A percentile compares a stretch with the other conserved stretches of the same genome.
Evolutionary conservation across 345 rosid genomes (phyloP).

Genomic region (Pugionium cornutum): DNA sequence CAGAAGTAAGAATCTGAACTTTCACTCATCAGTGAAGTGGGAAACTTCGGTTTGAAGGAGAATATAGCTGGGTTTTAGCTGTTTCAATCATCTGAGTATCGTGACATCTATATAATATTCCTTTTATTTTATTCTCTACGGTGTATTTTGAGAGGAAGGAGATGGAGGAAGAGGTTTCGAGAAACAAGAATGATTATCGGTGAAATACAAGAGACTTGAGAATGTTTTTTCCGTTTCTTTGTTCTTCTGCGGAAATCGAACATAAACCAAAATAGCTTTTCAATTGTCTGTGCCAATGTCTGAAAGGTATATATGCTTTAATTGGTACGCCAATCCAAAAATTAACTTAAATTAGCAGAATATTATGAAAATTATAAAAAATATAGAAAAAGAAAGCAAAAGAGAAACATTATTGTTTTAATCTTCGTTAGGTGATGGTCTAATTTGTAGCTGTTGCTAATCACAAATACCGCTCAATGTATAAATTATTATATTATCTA

Average conservation of each 20-base stretch:
- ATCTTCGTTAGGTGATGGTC: slow-evolving; percentile 12
- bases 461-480: slow-evolving; percentile 1
- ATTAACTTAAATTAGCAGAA: slow-evolving; percentile 7
- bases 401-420: slow-evolving; percentile 29
- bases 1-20: slow-evolving; percentile 31
- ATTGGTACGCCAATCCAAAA: slow-evolving; percentile 25
- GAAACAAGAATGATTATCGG: slow-evolving; percentile 10
- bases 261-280: slow-evolving; percentile 33
- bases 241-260: slow-evolving; percentile 16
- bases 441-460: slow-evolving; percentile 6
- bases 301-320: slow-evolving; percentile 33
- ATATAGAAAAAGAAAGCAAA: slow-evolving; percentile 9
- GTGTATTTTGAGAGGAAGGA: slow-evolving; percentile 16
- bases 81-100: slow-evolving; percentile 11
- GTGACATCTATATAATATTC: neutral
- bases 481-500: neutral
- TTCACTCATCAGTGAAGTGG: slow-evolving; percentile 30
- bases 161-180: slow-evolving; percentile 2
- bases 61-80: slow-evolving; percentile 29
- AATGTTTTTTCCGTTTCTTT: slow-evolving; percentile 18
- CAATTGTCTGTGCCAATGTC: slow-evolving; percentile 35
- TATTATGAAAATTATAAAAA: neutral
- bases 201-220: slow-evolving; percentile 26
- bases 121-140: neutral
- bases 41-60: slow-evolving; percentile 19